Evolutionary conservation across 2,329 filamentous ascomycete genomes (phyloP).

Genomic region (Scortechinia acanthostroma): DNA sequence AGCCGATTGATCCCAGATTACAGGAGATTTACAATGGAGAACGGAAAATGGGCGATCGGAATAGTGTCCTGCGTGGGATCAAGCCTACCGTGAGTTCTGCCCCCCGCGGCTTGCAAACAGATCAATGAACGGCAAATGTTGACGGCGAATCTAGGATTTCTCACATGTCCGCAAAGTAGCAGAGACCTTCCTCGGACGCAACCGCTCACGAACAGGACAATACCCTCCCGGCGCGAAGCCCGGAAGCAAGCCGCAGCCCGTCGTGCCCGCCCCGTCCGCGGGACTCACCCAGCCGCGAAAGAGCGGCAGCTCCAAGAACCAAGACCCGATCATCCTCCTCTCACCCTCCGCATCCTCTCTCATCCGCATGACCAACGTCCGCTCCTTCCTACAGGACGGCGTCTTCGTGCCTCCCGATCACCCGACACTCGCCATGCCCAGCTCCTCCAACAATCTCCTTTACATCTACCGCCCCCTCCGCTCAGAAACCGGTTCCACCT

Average conservation of each 20-base stretch:
- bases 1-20: conserved; percentile 71
- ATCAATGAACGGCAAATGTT: not conserved
- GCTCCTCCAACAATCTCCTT: conserved; percentile 49
- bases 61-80: conserved; percentile 76
- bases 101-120: conserved; percentile 1
- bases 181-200: conserved; percentile 54
- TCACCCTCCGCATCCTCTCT: conserved; percentile 92
- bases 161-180: conserved; percentile 85
- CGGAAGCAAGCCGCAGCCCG: conserved; percentile 3
- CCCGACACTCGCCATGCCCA: conserved; percentile 48
- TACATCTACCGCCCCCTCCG: not conserved
- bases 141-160: conserved; percentile 66
- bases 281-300: conserved; percentile 28
- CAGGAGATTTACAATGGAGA: conserved; percentile 87
- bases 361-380: conserved; percentile 90
- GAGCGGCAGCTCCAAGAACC: conserved; percentile 23
- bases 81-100: conserved; percentile 69
- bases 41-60: conserved; percentile 85
- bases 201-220: not conserved
- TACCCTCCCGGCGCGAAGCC: not conserved
- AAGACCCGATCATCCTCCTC: conserved; percentile 88
- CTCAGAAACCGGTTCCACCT: conserved; percentile 23
- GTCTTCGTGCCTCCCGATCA: conserved; percentile 72
- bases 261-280: conserved; percentile 5
- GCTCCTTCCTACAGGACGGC: conserved; percentile 82